Evolutionary conservation across 2,329 filamentous ascomycete species (phyloP), one percentile per base, ranked within the genome.

Genomic region (Calcarisporium arbuscula): DNA sequence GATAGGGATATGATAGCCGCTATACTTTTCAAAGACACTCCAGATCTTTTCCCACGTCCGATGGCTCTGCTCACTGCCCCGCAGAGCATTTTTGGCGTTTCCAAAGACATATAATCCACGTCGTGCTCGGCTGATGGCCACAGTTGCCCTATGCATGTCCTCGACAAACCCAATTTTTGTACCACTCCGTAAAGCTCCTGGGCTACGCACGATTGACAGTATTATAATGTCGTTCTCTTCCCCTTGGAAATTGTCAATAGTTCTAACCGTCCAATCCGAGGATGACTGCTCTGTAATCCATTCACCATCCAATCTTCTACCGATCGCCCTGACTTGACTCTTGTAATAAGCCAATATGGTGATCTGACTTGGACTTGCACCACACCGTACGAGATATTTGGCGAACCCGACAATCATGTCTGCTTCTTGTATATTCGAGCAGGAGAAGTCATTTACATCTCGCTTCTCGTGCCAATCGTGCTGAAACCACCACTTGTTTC

Each of bases 271-370:
- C 50, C 48, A 58, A n/a, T n/a, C n/a, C n/a, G n/a, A n/a, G n/a
- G n/a, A n/a, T n/a, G n/a, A n/a, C n/a, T n/a, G n/a, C 23, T 45
- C 72, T 51, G 52, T 55, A 81, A 54, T 6, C 61, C 55, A 12
- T 62, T 65, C 1, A 78, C 48, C 3, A 95, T 68, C 3, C n/a
- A 81, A 54, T 6, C 61, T 55, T 11, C 62, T 65, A 1, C 78
- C 48, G 3, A 95, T 68, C 3, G 69, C 60, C 44, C 82, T 82
- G 28, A 81, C 71, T 51, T 95, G 89, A 0, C 85, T 88, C 28
- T 85, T 86, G 64, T 95, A 95, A 51, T 92, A 95, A 0, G 87
- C 90, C 32, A 95, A 58, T 4, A 95, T 65, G 0, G 87, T 94
- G 36, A 95, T 88, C 6, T 80, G 67, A 0, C 61, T 53, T 0